These are phyloP conservation scores for Mortierella alpina DNA, from an alignment of 192 early-diverging fungal species.

Conservation along the genomic window DNA sequence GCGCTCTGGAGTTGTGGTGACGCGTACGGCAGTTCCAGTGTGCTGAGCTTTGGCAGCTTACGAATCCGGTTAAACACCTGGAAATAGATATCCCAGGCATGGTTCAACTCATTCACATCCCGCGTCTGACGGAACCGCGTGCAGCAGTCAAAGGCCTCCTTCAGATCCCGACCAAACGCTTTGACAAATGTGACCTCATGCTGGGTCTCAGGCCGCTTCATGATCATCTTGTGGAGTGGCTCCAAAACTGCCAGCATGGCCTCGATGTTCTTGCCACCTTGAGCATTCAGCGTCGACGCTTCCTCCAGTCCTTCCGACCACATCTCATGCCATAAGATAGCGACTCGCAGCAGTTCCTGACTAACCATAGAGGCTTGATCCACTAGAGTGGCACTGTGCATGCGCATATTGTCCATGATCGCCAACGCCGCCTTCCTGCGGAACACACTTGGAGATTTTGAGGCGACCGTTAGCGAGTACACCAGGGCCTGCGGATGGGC, in stretches of 20 bases:
- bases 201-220: slow-evolving; percentile 83
- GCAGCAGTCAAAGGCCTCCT: slow-evolving; percentile 85
- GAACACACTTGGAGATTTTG: slow-evolving; percentile 84
- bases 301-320: slow-evolving; percentile 95
- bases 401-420: slow-evolving; percentile 93
- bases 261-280: slow-evolving; percentile 74
- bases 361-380: slow-evolving; percentile 93
- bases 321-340: slow-evolving; percentile 96
- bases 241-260: slow-evolving; percentile 88
- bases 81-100: slow-evolving; percentile 93
- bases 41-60: slow-evolving; percentile 61
- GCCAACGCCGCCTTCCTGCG: slow-evolving; percentile 84
- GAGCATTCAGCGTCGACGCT: slow-evolving; percentile 79
- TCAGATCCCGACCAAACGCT: slow-evolving; percentile 87
- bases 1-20: slow-evolving; percentile 90
- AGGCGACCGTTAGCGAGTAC: slow-evolving; percentile 95
- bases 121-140: slow-evolving; percentile 76
- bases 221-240: slow-evolving; percentile 38
- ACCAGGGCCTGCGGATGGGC: slow-evolving; percentile 95
- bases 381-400: slow-evolving; percentile 84
- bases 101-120: slow-evolving; percentile 84
- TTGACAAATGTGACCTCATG: slow-evolving; percentile 91
- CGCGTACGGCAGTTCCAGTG: slow-evolving; percentile 87
- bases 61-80: slow-evolving; percentile 38
- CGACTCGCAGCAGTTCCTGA: slow-evolving; percentile 94